A percentile compares a stretch with the other conserved stretches of the same genome.
Conservation (phyloP, 2,329 filamentous ascomycete genomes). For the Colletotrichum sp. region DNA sequence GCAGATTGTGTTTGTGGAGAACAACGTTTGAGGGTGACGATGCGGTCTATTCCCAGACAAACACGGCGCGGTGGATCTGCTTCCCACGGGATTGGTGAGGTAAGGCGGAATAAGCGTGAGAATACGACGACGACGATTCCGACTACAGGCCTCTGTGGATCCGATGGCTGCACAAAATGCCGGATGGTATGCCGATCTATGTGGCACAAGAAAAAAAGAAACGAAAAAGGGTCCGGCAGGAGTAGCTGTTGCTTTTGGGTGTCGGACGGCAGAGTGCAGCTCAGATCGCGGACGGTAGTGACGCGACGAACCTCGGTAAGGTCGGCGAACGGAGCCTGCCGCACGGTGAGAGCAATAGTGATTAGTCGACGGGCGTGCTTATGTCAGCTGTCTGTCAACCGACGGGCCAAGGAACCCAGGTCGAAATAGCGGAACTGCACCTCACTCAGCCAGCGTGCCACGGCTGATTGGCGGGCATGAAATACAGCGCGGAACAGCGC, state of each 20-base stretch:
- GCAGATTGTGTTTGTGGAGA: neutral
- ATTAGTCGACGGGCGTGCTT: slow-evolving; percentile 9
- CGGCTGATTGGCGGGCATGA: neutral
- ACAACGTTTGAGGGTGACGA: neutral
- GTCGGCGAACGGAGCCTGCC: neutral
- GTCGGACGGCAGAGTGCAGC: neutral
- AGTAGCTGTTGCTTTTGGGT: neutral
- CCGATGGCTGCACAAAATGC: neutral
- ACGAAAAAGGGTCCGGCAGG: neutral
- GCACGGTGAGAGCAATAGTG: neutral
- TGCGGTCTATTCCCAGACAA: neutral
- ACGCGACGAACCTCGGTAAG: slow-evolving; percentile 18
- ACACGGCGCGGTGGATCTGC: neutral
- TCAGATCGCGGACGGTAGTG: neutral
- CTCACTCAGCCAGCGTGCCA: neutral
- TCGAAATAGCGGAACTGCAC: neutral
- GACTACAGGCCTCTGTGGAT: neutral
- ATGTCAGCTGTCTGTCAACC: neutral
- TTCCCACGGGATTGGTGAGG: neutral
- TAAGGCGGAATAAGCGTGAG: neutral
- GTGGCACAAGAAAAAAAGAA: neutral
- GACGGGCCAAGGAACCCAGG: neutral
- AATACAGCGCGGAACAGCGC: neutral
- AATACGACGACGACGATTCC: neutral
- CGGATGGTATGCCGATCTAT: neutral